Percentiles rank a stretch among this genome's conserved stretches.
These are phyloP conservation scores for Dioszegia hungarica DNA, from an alignment of 768 basidiomycete species.

Conservation along the genomic window DNA sequence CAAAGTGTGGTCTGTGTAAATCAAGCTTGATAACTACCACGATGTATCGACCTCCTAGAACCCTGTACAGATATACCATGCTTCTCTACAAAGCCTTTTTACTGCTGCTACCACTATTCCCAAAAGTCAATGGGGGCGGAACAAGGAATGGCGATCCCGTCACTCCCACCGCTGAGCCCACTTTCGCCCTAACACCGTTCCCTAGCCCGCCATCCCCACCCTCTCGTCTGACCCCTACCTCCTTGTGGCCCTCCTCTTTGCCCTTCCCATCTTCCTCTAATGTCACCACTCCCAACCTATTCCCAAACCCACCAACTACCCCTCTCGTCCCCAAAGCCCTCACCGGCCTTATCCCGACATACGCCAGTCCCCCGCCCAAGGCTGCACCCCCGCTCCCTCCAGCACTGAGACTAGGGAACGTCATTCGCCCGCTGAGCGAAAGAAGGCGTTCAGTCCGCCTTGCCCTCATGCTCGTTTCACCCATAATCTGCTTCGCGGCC, in stretches of 20 bases:
- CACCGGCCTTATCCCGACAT: constrained; percentile 22
- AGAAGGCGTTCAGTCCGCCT: constrained; percentile 13
- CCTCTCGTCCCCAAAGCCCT: background rate
- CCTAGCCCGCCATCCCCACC: background rate
- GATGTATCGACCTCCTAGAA: too few relatives aligned
- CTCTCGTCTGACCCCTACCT: background rate
- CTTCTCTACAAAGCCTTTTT: background rate
- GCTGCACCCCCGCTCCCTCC: background rate
- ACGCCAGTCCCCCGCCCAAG: constrained; percentile 11
- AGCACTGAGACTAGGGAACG: constrained; percentile 7
- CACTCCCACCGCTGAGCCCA: background rate
- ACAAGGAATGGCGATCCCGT: background rate
- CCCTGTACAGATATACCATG: background rate
- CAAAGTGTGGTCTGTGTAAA: too few relatives aligned
- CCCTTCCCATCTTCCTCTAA: background rate
- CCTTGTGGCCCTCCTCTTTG: background rate
- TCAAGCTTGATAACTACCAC: too few relatives aligned
- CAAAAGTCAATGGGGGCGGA: background rate
- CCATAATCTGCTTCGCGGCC: background rate
- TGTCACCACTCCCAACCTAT: constrained; percentile 24
- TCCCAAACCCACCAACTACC: constrained; percentile 30
- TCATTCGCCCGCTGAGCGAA: constrained; percentile 9
- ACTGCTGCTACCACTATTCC: background rate
- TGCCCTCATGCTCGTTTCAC: constrained; percentile 16
- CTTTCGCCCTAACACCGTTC: background rate